Evolutionary conservation across 2,329 filamentous ascomycete species (phyloP).

Genomic region (Sodiomyces alkalinus): DNA sequence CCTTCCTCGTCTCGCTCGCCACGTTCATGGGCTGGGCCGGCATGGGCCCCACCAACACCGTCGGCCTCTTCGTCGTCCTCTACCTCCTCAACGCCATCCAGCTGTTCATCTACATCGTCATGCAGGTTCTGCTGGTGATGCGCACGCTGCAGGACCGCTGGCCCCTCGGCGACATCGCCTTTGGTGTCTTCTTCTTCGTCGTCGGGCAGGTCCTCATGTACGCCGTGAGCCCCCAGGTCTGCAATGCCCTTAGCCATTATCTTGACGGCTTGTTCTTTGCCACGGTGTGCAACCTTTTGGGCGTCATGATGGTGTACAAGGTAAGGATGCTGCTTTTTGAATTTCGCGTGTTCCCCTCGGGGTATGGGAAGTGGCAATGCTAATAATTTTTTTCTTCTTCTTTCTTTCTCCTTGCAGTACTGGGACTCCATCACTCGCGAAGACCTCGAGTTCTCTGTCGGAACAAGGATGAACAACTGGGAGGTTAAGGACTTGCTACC

Average conservation of each 20-base stretch:
- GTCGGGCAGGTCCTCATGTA: conserved; percentile 88
- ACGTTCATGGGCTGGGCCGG: conserved; percentile 91
- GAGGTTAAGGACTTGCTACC: conserved; percentile 85
- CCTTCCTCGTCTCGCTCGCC: conserved; percentile 72
- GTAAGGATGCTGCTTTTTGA: no score
- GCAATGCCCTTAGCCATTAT: conserved; percentile 75
- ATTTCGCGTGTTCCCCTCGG: no score
- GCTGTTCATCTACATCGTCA: conserved; percentile 68
- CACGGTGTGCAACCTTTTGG: conserved; percentile 82
- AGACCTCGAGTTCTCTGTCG: conserved; percentile 95
- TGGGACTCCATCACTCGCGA: conserved; percentile 99
- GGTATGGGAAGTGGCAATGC: no score
- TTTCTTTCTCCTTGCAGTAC: conserved; percentile 47
- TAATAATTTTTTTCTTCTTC: conserved; percentile 5
- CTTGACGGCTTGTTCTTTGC: conserved; percentile 90
- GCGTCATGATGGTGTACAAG: conserved; percentile 99
- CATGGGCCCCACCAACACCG: conserved; percentile 67
- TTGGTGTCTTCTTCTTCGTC: conserved; percentile 83
- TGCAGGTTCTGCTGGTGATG: conserved; percentile 78
- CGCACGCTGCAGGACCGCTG: conserved; percentile 90
- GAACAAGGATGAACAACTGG: conserved; percentile 92
- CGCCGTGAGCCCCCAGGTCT: conserved; percentile 74
- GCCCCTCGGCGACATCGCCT: conserved; percentile 83
- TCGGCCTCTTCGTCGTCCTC: conserved; percentile 79
- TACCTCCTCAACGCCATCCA: conserved; percentile 85